Conservation (phyloP, 352 stramenopile genomes). For the Pythium insidiosum region DNA sequence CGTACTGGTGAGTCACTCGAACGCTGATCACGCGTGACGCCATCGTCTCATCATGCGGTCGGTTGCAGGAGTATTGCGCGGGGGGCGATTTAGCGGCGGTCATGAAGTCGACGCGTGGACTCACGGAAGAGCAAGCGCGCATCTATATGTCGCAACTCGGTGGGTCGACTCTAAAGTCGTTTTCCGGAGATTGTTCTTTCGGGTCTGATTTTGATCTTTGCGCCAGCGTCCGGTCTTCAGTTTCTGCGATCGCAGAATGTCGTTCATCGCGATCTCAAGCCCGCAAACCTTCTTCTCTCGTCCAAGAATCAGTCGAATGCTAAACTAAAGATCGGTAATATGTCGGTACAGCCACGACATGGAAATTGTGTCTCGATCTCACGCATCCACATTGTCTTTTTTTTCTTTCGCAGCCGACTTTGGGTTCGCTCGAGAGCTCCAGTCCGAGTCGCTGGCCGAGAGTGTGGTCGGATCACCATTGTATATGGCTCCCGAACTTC, state of each 20-base stretch:
- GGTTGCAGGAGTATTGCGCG: constrained; percentile 63
- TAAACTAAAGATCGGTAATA: constrained; percentile 73
- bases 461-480: constrained; percentile 74
- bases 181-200: too few relatives aligned
- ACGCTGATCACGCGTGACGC: neutral
- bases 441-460: constrained; percentile 67
- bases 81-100: constrained; percentile 62
- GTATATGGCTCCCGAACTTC: constrained; percentile 72
- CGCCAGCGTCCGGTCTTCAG: constrained; percentile 53
- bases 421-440: constrained; percentile 59
- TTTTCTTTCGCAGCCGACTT: constrained; percentile 41
- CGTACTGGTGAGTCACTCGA: constrained; percentile 31
- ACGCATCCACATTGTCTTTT: too few relatives aligned
- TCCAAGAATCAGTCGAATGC: constrained; percentile 51
- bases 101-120: constrained; percentile 57
- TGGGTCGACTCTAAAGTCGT: constrained; percentile 14
- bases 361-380: too few relatives aligned
- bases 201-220: neutral
- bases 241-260: constrained; percentile 73
- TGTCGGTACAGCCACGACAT: constrained; percentile 3
- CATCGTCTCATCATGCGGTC: neutral
- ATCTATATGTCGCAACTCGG: constrained; percentile 77
- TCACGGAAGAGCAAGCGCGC: constrained; percentile 55
- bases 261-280: too few relatives aligned
- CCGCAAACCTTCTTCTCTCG: constrained; percentile 62